Base-by-base conservation (phyloP, 2,329 filamentous ascomycete genomes). In the Neophaeococcomyces mojaviensis region DNA sequence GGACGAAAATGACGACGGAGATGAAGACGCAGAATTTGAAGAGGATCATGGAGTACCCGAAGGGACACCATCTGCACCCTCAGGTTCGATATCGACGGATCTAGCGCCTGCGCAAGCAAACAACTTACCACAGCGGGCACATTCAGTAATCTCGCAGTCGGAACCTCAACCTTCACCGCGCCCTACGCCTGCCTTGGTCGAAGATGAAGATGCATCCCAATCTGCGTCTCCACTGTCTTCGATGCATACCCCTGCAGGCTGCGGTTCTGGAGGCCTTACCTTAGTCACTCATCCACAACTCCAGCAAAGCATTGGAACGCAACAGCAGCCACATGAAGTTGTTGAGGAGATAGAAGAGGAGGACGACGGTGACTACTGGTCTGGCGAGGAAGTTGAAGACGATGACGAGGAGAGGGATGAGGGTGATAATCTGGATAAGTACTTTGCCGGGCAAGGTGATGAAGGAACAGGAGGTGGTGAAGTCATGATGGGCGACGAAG, bases 191-290 rank as follows among this genome's bases (percentile, higher is more conserved):
- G 20, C 43, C 3, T 16, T 24, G n/a, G n/a, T 28, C 16, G n/a
- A 22, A 18, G 6, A 9, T n/a, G 15, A 32, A 42, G 39, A 42
- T 4, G 9, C 18, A 16, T 7, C 9, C 24, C 9, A 24, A 15
- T 39, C 30, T 18, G 35, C 30, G 13, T 46, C 35, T 12, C 42
- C 42, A 5, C 42, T 45, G 6, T 45, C 42, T 6, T 38, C 32
- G 2, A 45, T 33, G 9, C 42, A 45, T 31, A 45, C 42, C 3
- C 42, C 42, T 4, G 42, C 42, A 9, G 42, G 42, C 33, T 45
- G 30, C 13, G 35, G 35, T 30, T 38, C 42, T 38, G 40, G n/a
- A n/a, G n/a, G n/a, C n/a, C n/a, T n/a, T n/a, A n/a, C n/a, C n/a
- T n/a, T n/a, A n/a, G n/a, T n/a, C n/a, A 31, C 20, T 22, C 42